A percentile compares a stretch with the other conserved stretches of the same genome.
phyloP scores from a whole-genome alignment of 192 early-diverging fungal genomes.

The Rhizophlyctis rosea region DNA sequence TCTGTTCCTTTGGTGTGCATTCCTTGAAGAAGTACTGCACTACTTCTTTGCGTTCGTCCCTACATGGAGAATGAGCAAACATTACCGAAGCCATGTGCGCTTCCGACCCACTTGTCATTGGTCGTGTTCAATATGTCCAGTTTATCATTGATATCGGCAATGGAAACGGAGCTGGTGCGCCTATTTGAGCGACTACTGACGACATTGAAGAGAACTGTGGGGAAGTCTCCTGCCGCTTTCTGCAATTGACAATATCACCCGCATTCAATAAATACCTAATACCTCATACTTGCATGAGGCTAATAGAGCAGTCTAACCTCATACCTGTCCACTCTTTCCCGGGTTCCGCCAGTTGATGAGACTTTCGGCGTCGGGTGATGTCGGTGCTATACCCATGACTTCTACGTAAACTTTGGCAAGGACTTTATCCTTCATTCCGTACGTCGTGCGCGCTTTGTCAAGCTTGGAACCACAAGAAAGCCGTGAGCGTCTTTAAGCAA shows the following conservation, averaged over 20 bases:
- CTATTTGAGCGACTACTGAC: constrained; percentile 18
- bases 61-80: constrained; percentile 3
- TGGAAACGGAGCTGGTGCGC: constrained; percentile 42
- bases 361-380: constrained; percentile 61
- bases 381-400: constrained; percentile 52
- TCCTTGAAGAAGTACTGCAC: constrained; percentile 53
- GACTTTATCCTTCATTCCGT: constrained; percentile 65
- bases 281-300: constrained; percentile 2
- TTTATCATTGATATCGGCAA: constrained; percentile 61
- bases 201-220: constrained; percentile 48
- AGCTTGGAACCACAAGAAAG: constrained; percentile 30
- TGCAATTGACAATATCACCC: constrained; percentile 15
- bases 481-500: too few relatives aligned
- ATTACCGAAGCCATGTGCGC: neutral
- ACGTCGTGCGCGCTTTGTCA: constrained; percentile 54
- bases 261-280: constrained; percentile 6
- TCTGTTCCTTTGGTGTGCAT: constrained; percentile 67
- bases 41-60: constrained; percentile 38
- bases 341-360: constrained; percentile 75
- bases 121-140: constrained; percentile 44
- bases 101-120: constrained; percentile 20
- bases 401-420: constrained; percentile 65
- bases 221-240: constrained; percentile 65
- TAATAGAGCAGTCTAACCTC: neutral
- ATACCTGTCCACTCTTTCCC: constrained; percentile 6